phyloP scores from a whole-genome alignment of 345 rosid species.

The Lepidium africanum region DNA sequence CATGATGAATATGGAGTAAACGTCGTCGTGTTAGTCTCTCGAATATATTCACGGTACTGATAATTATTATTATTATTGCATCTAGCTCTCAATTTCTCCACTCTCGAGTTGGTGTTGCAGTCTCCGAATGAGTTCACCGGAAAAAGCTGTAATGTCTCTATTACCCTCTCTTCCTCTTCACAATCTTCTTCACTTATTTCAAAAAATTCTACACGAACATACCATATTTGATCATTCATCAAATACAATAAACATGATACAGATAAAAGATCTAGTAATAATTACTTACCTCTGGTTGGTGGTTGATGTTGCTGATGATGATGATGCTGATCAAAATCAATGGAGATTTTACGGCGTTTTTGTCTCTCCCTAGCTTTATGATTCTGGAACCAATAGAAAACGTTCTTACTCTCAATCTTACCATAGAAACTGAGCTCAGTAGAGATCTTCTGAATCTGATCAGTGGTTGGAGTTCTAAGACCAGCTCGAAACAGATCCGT shows the following conservation, averaged over 20 bases:
- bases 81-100: conserved; percentile 25
- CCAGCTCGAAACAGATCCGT: conserved; percentile 88
- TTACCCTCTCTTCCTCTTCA: conserved; percentile 44
- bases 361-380: conserved; percentile 95
- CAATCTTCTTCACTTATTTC: conserved; percentile 16
- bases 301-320: conserved; percentile 7
- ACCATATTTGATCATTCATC: background rate
- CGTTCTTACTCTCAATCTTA: conserved; percentile 94
- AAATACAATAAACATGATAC: background rate
- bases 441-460: conserved; percentile 92
- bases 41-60: conserved; percentile 21
- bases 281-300: conserved; percentile 7
- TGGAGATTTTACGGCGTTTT: conserved; percentile 67
- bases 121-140: conserved; percentile 39
- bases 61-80: background rate
- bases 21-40: conserved; percentile 21
- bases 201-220: background rate
- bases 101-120: conserved; percentile 30
- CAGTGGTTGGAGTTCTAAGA: conserved; percentile 86
- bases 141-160: conserved; percentile 82
- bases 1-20: conserved; percentile 29
- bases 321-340: conserved; percentile 36
- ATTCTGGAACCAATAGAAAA: conserved; percentile 94
- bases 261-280: background rate
- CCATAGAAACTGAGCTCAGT: conserved; percentile 84